Conservation (phyloP, 495 filamentous ascomycete species). For the Podospora pseudoanserina region DNA sequence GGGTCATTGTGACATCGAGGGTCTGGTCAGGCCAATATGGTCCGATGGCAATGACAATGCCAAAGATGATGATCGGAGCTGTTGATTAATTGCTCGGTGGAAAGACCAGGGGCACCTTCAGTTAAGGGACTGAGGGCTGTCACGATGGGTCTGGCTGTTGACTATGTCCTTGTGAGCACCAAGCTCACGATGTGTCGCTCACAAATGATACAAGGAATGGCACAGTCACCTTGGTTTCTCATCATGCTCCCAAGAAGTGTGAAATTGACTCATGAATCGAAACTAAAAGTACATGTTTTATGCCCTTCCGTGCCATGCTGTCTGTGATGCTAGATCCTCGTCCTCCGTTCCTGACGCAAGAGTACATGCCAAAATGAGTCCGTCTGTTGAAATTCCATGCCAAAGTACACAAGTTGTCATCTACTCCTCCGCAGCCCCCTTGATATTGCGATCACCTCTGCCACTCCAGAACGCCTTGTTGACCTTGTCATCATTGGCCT, state of each 20-base stretch:
- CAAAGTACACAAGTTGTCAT: neutral
- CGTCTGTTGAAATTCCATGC: neutral
- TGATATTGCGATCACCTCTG: conserved; percentile 10
- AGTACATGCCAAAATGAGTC: neutral
- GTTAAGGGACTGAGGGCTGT: no score
- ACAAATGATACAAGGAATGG: no score
- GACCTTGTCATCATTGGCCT: conserved; percentile 44
- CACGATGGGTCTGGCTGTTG: no score
- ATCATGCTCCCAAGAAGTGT: neutral
- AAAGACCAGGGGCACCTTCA: no score
- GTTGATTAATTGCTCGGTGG: no score
- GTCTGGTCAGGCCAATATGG: no score
- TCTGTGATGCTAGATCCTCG: neutral
- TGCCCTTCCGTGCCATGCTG: neutral
- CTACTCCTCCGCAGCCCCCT: no score
- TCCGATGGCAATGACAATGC: no score
- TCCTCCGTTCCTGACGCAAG: neutral
- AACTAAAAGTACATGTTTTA: neutral
- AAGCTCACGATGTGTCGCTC: no score
- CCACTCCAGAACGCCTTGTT: conserved; percentile 48
- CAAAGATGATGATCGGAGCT: no score
- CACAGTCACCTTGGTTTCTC: neutral
- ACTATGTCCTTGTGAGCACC: no score
- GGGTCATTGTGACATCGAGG: no score
- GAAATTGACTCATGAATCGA: neutral